These are phyloP conservation scores for Crithidia acanthocephali DNA, from an alignment of 208 protist genomes.

Conservation along the genomic window DNA sequence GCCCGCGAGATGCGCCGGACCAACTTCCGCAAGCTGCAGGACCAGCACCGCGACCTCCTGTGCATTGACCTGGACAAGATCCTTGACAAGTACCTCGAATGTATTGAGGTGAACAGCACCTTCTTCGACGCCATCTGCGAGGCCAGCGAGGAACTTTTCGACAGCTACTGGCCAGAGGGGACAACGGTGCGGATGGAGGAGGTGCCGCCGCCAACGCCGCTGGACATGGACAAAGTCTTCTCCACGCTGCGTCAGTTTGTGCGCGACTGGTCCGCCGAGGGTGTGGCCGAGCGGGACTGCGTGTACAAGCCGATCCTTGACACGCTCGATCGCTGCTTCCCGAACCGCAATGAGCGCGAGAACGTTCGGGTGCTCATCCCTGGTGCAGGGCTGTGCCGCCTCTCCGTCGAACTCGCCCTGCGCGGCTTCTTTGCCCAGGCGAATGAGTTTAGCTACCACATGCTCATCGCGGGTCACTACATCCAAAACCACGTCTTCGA, in stretches of 20 bases:
- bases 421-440: slow-evolving; percentile 94
- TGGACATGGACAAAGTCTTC: slow-evolving; percentile 96
- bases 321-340: slow-evolving; percentile 80
- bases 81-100: slow-evolving; percentile 73
- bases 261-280: slow-evolving; percentile 95
- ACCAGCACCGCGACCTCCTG: slow-evolving; percentile 69
- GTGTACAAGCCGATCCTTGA: slow-evolving; percentile 92
- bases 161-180: slow-evolving; percentile 90
- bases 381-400: slow-evolving; percentile 92
- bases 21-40: slow-evolving; percentile 84
- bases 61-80: slow-evolving; percentile 85
- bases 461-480: slow-evolving; percentile 97
- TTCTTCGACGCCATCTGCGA: slow-evolving; percentile 90
- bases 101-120: slow-evolving; percentile 79
- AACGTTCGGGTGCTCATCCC: slow-evolving; percentile 86
- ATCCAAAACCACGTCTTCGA: slow-evolving; percentile 94
- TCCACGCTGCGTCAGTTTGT: slow-evolving; percentile 97
- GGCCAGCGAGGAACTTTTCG: slow-evolving; percentile 83
- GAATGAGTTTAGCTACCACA: slow-evolving; percentile 98
- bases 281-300: slow-evolving; percentile 86
- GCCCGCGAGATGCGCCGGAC: slow-evolving; percentile 73
- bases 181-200: slow-evolving; percentile 67
- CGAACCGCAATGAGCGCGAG: slow-evolving; percentile 48
- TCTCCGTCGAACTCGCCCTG: slow-evolving; percentile 94
- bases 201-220: slow-evolving; percentile 77